Percentiles rank a stretch among this genome's conserved stretches.
Conservation (phyloP, 192 early-diverging fungal species). For the Mortierella antarctica region DNA sequence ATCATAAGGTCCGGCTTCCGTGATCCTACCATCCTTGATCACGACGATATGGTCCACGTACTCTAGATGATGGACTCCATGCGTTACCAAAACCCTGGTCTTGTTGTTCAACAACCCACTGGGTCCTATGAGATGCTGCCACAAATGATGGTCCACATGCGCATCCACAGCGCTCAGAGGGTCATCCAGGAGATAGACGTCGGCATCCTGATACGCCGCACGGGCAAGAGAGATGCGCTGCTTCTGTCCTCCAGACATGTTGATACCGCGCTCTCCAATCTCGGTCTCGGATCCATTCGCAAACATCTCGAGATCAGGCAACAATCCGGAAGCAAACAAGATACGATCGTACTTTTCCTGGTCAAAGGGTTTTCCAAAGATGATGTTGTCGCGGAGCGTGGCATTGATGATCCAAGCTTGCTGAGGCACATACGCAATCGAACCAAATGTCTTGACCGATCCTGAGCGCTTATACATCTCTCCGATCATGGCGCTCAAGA, state of each 20-base stretch:
- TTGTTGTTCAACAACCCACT: constrained; percentile 79
- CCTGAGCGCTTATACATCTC: constrained; percentile 76
- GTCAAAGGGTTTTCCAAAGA: constrained; percentile 76
- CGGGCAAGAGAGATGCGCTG: constrained; percentile 86
- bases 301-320: constrained; percentile 14
- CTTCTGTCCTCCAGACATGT: constrained; percentile 83
- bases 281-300: constrained; percentile 50
- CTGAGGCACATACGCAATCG: constrained; percentile 55
- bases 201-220: constrained; percentile 76
- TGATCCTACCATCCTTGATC: constrained; percentile 73
- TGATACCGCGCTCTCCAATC: constrained; percentile 59
- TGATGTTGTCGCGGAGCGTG: constrained; percentile 75
- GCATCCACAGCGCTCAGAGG: constrained; percentile 83
- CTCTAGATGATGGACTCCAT: constrained; percentile 77
- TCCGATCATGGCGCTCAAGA: constrained; percentile 77
- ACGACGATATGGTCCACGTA: constrained; percentile 73
- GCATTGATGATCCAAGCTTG: constrained; percentile 24
- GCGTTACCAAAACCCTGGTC: constrained; percentile 84
- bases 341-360: constrained; percentile 63
- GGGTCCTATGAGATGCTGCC: constrained; percentile 69
- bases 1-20: constrained; percentile 69
- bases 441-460: constrained; percentile 65
- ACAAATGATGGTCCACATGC: constrained; percentile 29
- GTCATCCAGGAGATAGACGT: constrained; percentile 86
- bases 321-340: constrained; percentile 5